Evolutionary conservation across 2,329 filamentous ascomycete species (phyloP), one percentile per base, ranked within the genome.

Genomic region (Sporothrix humicola): DNA sequence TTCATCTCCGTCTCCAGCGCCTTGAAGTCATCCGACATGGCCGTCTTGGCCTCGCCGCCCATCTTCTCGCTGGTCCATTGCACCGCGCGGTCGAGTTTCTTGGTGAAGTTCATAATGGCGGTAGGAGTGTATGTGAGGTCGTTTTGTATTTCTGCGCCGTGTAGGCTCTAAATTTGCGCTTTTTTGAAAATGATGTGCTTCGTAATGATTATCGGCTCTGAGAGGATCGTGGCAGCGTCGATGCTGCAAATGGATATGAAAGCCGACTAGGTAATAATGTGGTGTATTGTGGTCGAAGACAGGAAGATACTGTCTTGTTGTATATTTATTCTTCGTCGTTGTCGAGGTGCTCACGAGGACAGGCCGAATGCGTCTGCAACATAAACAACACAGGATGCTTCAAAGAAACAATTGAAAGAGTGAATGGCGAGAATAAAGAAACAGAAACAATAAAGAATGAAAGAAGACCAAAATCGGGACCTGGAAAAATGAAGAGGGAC

Each of bases 51-150:
- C 83, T 98, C 95, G 77, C 89, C 90, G 78, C 95, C 95, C 93
- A 98, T 97, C 84, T 95, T 93, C 85, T 98, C 95, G 78, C 94
- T 94, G 52, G 95, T 94, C 95, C 95, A 98, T 91, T 98, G 95
- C 86, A 95, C 97, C 86, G 97, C 91, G 80, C 95, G 92, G 84
- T 95, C 95, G 81, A 98, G 90, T 82, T 97, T 97, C 87, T 97
- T 97, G 83, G 85, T 87, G 79, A 89, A 85, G 78, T 86, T 84
- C 87, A 89, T 89, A 23, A 72, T 82, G 77, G 59, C 8, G 71
- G 44, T 59, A 13, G 10, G 6, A 10, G 4, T 52, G 52, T 31
- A 52, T 20, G 44, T 37, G 48, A 37, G 13, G 54, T 31, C 9
- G 69, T 71, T 50, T 42, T 52, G 48, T 26, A 12, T 23, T 56